Percentiles rank a stretch among this genome's conserved stretches.
phyloP scores from a whole-genome alignment of 768 basidiomycete species.

The Coprinellus aureogranulatus region DNA sequence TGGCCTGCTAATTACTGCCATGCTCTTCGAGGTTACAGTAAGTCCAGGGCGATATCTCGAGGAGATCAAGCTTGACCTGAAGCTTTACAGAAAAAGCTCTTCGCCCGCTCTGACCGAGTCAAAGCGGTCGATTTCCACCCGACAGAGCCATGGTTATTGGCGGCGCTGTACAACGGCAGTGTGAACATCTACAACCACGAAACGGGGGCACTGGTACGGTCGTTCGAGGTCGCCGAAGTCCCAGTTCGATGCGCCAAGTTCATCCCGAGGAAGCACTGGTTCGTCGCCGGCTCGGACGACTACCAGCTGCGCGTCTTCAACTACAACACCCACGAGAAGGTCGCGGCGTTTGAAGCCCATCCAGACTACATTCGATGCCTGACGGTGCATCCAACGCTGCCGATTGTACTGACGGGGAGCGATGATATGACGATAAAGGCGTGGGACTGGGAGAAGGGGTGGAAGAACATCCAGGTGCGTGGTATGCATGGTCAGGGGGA shows the following conservation, averaged over 20 bases:
- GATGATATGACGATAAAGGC: slow-evolving; percentile 99
- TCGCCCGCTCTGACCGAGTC: slow-evolving; percentile 92
- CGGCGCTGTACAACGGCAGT: slow-evolving; percentile 94
- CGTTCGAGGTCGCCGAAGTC: slow-evolving; percentile 96
- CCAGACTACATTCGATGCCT: slow-evolving; percentile 98
- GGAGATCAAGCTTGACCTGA: no score
- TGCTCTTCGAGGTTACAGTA: slow-evolving; percentile 46
- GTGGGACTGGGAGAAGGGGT: slow-evolving; percentile 99
- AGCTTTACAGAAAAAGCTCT: slow-evolving; percentile 74
- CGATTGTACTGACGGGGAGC: slow-evolving; percentile 90
- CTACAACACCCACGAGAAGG: slow-evolving; percentile 98
- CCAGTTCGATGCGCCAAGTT: slow-evolving; percentile 96
- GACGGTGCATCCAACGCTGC: slow-evolving; percentile 90
- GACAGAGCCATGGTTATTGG: slow-evolving; percentile 90
- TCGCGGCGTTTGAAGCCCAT: slow-evolving; percentile 91
- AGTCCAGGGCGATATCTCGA: no score
- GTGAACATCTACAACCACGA: slow-evolving; percentile 98
- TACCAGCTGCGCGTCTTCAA: slow-evolving; percentile 96
- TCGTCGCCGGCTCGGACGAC: slow-evolving; percentile 83
- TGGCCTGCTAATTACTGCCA: slow-evolving; percentile 1
- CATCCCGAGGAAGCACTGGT: slow-evolving; percentile 98
- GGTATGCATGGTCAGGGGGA: background rate
- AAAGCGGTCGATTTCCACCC: slow-evolving; percentile 97
- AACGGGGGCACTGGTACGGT: slow-evolving; percentile 88
- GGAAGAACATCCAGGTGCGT: slow-evolving; percentile 92